Conservation (phyloP, 2,329 filamentous ascomycete genomes). For the Aspergillus chevalieri region DNA sequence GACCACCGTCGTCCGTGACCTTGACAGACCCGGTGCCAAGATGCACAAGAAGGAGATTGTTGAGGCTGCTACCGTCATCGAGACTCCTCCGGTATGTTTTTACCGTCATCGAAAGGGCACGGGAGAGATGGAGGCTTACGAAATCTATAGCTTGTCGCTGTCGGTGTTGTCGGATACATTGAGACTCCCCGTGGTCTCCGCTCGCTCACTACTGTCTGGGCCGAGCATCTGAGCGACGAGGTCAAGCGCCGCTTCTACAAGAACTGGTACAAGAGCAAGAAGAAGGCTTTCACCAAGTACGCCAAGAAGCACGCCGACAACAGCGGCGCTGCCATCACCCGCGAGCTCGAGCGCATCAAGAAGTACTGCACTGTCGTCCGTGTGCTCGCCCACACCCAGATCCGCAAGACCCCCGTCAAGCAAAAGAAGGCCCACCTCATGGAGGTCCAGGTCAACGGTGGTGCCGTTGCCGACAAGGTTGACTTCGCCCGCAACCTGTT, state of each 20-base stretch:
- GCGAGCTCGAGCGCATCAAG: slow-evolving; percentile 99
- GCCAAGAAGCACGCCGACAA: slow-evolving; percentile 99
- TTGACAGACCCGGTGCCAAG: slow-evolving; percentile 98
- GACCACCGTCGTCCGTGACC: slow-evolving; percentile 98
- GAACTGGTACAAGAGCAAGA: slow-evolving; percentile 99
- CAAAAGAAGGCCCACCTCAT: slow-evolving; percentile 99
- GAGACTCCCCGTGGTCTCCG: slow-evolving; percentile 99
- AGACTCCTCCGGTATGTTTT: slow-evolving; percentile 88
- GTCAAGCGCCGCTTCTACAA: slow-evolving; percentile 99
- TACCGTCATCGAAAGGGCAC: slow-evolving; percentile 14
- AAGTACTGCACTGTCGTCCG: slow-evolving; percentile 99
- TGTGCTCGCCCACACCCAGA: slow-evolving; percentile 98
- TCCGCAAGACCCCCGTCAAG: slow-evolving; percentile 98
- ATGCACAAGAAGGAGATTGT: slow-evolving; percentile 98
- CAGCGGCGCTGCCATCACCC: slow-evolving; percentile 82
- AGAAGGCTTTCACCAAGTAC: slow-evolving; percentile 99
- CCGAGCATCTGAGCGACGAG: slow-evolving; percentile 98
- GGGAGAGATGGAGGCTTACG: background rate
- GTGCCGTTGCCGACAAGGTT: slow-evolving; percentile 92
- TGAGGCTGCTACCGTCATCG: slow-evolving; percentile 80
- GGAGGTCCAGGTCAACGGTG: slow-evolving; percentile 99
- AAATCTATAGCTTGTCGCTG: slow-evolving; percentile 80
- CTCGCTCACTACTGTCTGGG: slow-evolving; percentile 99
- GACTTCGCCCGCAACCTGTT: slow-evolving; percentile 91
- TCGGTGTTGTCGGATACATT: slow-evolving; percentile 99